Conservation (phyloP, 2,329 filamentous ascomycete genomes). For the Aspergillus oerlinghausenensis region DNA sequence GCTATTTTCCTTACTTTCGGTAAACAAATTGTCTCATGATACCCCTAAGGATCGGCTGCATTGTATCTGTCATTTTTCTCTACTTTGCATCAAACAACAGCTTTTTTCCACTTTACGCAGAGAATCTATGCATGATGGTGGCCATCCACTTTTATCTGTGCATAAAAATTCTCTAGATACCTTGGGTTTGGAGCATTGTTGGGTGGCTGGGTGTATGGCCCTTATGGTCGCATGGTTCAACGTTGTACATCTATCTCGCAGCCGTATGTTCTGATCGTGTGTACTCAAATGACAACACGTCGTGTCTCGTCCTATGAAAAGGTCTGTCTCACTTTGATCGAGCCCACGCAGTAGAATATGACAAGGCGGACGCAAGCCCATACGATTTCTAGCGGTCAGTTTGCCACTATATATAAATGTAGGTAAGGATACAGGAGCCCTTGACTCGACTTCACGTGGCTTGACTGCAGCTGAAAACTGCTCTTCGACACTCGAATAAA, state of each 20-base stretch:
- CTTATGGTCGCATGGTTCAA: background rate
- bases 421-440: background rate
- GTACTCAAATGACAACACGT: background rate
- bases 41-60: constrained; percentile 2
- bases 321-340: background rate
- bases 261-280: background rate
- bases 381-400: background rate
- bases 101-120: background rate
- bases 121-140: background rate
- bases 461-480: background rate
- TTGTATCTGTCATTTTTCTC: background rate
- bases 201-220: background rate
- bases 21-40: constrained; percentile 8
- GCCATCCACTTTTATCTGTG: background rate
- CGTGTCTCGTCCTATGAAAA: background rate
- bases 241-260: background rate
- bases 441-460: background rate
- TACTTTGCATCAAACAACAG: no score
- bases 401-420: background rate
- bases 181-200: background rate
- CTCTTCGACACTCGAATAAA: background rate
- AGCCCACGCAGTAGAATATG: background rate
- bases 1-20: constrained; percentile 2
- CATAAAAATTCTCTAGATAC: background rate
- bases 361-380: background rate